Conservation (phyloP, 306 rosid species). For the Geum urbanum region DNA sequence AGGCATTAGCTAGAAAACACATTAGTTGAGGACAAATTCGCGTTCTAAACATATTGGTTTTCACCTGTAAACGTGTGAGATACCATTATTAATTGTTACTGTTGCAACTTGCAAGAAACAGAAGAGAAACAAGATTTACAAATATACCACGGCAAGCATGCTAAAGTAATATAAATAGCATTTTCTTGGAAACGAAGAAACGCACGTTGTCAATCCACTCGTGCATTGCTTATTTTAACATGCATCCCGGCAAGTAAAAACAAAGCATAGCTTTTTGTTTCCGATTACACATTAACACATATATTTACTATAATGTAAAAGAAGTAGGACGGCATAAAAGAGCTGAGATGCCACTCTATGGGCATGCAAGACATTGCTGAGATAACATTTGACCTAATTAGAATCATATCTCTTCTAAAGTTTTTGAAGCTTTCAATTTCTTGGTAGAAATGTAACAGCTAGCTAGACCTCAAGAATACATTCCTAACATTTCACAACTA, state of each 20-base stretch:
- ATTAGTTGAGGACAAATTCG: background rate
- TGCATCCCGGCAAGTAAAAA: background rate
- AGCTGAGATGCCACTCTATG: too few species aligned
- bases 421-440: background rate
- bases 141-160: background rate
- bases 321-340: too few species aligned
- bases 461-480: background rate
- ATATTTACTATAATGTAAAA: too few species aligned
- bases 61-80: background rate
- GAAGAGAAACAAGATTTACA: background rate
- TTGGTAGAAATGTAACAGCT: background rate
- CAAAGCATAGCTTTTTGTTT: background rate
- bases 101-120: background rate
- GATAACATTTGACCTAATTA: background rate
- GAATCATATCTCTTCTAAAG: background rate
- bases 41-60: background rate
- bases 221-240: background rate
- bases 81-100: background rate
- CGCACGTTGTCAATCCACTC: constrained; percentile 4
- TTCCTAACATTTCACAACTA: background rate
- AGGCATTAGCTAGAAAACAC: background rate
- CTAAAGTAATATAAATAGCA: background rate
- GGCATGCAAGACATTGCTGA: background rate
- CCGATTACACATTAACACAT: too few species aligned
- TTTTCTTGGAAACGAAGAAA: constrained; percentile 13